phyloP scores from a whole-genome alignment of 139 green algal species.

The Chlorella sp. region DNA sequence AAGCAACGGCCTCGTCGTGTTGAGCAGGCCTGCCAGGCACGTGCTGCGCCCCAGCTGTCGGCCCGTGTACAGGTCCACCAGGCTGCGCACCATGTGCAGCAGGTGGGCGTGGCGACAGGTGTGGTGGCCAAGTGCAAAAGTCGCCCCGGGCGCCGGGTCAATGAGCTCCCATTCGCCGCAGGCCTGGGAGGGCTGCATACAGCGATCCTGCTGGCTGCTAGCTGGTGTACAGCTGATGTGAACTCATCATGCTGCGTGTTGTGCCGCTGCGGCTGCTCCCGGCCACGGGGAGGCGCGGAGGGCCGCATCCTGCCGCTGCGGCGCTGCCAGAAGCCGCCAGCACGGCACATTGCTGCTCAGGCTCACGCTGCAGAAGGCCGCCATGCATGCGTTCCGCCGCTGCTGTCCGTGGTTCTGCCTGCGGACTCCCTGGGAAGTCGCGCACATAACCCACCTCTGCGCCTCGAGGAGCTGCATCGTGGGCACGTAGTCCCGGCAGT shows the following conservation, averaged over 20 bases:
- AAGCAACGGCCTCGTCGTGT: neutral
- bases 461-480: neutral
- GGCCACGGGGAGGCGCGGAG: neutral
- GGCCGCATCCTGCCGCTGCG: neutral
- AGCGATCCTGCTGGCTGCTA: no score
- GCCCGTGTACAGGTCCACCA: neutral
- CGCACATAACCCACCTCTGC: neutral
- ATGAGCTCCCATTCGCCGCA: no score
- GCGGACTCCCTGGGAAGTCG: neutral
- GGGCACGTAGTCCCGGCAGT: neutral
- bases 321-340: neutral
- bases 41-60: neutral
- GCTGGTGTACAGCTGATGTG: no score
- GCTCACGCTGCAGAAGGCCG: neutral
- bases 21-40: neutral
- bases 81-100: neutral
- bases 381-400: no score
- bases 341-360: neutral
- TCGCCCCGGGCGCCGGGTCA: no score
- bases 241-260: no score
- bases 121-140: neutral
- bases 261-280: no score
- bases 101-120: neutral
- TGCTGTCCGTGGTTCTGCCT: no score
- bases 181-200: no score